phyloP scores from a whole-genome alignment of 2,329 filamentous ascomycete genomes.

The Cercospora nicotianae region DNA sequence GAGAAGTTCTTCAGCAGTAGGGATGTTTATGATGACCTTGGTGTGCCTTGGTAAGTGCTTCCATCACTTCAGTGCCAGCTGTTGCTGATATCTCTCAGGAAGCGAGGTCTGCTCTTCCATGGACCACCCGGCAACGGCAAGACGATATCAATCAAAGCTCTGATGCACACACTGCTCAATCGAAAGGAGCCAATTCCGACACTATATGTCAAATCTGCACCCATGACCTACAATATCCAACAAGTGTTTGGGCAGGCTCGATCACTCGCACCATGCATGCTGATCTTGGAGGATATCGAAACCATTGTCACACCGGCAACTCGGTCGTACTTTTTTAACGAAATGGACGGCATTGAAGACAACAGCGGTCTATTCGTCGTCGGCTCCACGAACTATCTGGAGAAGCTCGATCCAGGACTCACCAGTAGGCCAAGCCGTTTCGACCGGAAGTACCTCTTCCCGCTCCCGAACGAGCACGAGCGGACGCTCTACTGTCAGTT shows the following conservation, averaged over 20 bases:
- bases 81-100: slow-evolving; percentile 24
- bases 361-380: slow-evolving; percentile 70
- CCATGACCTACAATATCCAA: slow-evolving; percentile 47
- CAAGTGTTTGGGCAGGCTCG: slow-evolving; percentile 61
- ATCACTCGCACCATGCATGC: slow-evolving; percentile 63
- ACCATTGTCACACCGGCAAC: slow-evolving; percentile 63
- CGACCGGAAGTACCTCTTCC: slow-evolving; percentile 66
- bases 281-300: slow-evolving; percentile 72
- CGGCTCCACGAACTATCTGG: slow-evolving; percentile 50
- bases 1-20: slow-evolving; percentile 45
- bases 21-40: slow-evolving; percentile 45
- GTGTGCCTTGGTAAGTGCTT: slow-evolving; percentile 38
- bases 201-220: slow-evolving; percentile 44
- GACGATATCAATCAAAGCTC: slow-evolving; percentile 47
- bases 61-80: background rate
- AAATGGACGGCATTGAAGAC: slow-evolving; percentile 66
- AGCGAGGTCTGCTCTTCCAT: slow-evolving; percentile 42
- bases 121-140: slow-evolving; percentile 45
- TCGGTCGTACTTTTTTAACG: slow-evolving; percentile 69
- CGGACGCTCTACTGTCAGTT: slow-evolving; percentile 61
- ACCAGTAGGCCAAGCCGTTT: slow-evolving; percentile 64
- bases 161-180: slow-evolving; percentile 44
- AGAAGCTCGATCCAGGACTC: slow-evolving; percentile 64
- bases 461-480: slow-evolving; percentile 51
- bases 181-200: slow-evolving; percentile 41